Percentiles rank a stretch among this genome's conserved stretches.
These are phyloP conservation scores for Phyllosticta capitalensis DNA, from an alignment of 2,329 filamentous ascomycete genomes.

Conservation along the genomic window DNA sequence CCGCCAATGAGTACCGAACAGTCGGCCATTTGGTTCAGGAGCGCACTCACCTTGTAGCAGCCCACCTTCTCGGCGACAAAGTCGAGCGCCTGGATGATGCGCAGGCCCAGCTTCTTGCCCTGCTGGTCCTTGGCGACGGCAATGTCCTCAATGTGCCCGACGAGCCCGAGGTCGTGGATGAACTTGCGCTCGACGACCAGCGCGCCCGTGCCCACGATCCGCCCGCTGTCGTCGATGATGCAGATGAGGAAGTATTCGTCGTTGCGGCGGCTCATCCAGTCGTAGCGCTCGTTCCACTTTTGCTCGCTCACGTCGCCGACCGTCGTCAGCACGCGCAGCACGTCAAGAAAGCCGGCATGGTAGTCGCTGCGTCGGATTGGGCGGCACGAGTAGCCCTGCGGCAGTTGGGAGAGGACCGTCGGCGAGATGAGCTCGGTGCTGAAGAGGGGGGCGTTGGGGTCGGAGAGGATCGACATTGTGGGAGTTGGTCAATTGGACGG, in stretches of 20 bases:
- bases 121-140: constrained; percentile 91
- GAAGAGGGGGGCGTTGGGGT: constrained; percentile 55
- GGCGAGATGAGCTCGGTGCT: constrained; percentile 66
- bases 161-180: constrained; percentile 70
- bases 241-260: constrained; percentile 81
- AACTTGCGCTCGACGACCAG: constrained; percentile 92
- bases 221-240: constrained; percentile 61
- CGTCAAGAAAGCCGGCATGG: constrained; percentile 75
- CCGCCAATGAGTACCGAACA: background rate
- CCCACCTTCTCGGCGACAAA: constrained; percentile 78
- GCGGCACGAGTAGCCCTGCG: constrained; percentile 73
- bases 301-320: constrained; percentile 76
- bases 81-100: constrained; percentile 90
- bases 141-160: constrained; percentile 97
- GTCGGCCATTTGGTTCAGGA: background rate
- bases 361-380: constrained; percentile 72
- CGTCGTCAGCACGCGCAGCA: constrained; percentile 81
- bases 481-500: background rate
- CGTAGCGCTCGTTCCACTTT: constrained; percentile 66
- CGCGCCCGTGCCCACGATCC: constrained; percentile 82
- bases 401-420: constrained; percentile 60
- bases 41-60: constrained; percentile 66
- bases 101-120: constrained; percentile 88
- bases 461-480: constrained; percentile 14
- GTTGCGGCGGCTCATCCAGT: constrained; percentile 65